phyloP scores from a whole-genome alignment of 2,329 filamentous ascomycete genomes.

The Cryoendolithus antarcticus region DNA sequence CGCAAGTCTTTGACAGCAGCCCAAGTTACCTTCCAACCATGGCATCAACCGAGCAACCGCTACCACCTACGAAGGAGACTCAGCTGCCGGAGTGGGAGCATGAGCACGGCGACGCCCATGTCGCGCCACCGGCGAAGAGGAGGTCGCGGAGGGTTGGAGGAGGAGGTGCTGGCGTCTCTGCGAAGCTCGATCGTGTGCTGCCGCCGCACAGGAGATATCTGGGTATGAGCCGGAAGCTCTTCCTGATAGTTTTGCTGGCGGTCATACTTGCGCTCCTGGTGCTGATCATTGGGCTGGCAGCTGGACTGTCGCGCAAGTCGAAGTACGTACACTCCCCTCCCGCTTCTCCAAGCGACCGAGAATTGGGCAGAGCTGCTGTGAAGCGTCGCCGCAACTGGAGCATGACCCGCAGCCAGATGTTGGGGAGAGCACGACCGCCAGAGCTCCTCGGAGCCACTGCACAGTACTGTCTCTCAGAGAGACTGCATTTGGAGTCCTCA shows the following conservation, averaged over 20 bases:
- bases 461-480: too few species aligned
- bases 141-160: not conserved
- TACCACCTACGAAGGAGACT: slow-evolving; percentile 2
- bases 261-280: slow-evolving; percentile 24
- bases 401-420: too few species aligned
- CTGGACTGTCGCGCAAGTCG: slow-evolving; percentile 20
- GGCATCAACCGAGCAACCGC: too few species aligned
- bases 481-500: too few species aligned
- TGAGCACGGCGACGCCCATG: slow-evolving; percentile 1
- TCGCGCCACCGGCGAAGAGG: not conserved
- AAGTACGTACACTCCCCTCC: slow-evolving; percentile 3
- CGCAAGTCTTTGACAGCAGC: too few species aligned
- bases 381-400: not conserved
- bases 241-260: slow-evolving; percentile 24
- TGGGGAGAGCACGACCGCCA: too few species aligned
- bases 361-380: too few species aligned
- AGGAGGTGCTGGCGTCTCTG: not conserved
- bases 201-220: slow-evolving; percentile 28
- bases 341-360: too few species aligned
- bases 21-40: too few species aligned
- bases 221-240: slow-evolving; percentile 26
- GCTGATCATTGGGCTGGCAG: slow-evolving; percentile 31
- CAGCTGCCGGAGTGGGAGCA: slow-evolving; percentile 19
- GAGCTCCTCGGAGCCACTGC: too few species aligned
- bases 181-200: slow-evolving; percentile 23